These are phyloP conservation scores for Aphanoascus verrucosus DNA, from an alignment of 2,329 filamentous ascomycete species.

Conservation along the genomic window DNA sequence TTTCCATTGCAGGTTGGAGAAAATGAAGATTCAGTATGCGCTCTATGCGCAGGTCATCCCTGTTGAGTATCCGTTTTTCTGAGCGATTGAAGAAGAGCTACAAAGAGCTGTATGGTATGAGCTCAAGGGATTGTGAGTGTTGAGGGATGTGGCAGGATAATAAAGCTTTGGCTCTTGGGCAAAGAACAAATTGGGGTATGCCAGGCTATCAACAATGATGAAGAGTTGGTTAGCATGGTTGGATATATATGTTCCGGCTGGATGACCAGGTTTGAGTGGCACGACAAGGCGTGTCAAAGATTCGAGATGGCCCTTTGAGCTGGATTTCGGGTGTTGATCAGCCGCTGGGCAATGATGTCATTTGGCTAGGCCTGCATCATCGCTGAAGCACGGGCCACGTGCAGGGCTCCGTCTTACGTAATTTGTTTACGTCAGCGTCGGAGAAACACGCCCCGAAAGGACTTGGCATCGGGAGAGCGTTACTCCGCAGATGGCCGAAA, in stretches of 20 bases:
- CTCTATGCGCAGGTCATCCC: background rate
- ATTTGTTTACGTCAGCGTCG: background rate
- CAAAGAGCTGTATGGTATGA: background rate
- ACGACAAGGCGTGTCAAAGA: background rate
- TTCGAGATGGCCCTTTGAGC: background rate
- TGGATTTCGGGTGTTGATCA: background rate
- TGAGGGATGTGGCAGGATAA: background rate
- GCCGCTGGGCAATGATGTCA: background rate
- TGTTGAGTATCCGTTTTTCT: background rate
- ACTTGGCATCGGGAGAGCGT: too few relatives aligned
- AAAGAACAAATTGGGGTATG: too few relatives aligned
- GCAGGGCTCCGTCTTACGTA: background rate
- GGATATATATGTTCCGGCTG: too few relatives aligned
- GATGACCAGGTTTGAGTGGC: background rate
- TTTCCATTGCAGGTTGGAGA: slow-evolving; percentile 23
- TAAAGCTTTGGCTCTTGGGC: too few relatives aligned
- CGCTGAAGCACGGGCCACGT: too few relatives aligned
- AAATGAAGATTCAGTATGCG: background rate
- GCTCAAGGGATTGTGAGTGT: background rate
- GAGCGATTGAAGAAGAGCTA: background rate
- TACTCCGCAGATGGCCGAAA: too few relatives aligned
- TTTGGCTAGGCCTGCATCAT: background rate
- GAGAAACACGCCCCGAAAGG: too few relatives aligned
- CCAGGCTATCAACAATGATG: too few relatives aligned
- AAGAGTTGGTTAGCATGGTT: too few relatives aligned